Conservation (phyloP, 2,329 filamentous ascomycete genomes). For the Knoxdaviesia capensis region DNA sequence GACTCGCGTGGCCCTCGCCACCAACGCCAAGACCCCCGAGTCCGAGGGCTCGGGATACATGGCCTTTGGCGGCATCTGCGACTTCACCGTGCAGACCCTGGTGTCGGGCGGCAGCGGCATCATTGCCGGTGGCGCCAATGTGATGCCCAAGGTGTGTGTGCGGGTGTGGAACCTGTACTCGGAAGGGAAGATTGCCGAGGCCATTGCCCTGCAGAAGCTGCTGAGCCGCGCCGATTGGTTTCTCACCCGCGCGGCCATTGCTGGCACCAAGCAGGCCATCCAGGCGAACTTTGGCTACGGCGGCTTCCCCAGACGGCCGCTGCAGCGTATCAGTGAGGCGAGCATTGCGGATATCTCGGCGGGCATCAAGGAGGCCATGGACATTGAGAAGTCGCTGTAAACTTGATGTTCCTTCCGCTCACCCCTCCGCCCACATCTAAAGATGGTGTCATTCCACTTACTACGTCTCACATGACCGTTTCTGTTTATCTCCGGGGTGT, state of each 20-base stretch:
- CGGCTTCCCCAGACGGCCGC: conserved; percentile 51
- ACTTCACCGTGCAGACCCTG: conserved; percentile 70
- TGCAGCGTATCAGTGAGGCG: conserved; percentile 43
- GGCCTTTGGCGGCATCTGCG: conserved; percentile 73
- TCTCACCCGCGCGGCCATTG: conserved; percentile 62
- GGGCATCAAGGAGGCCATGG: conserved; percentile 42
- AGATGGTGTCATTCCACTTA: too few species aligned
- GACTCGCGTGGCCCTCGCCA: conserved; percentile 56
- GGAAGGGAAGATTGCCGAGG: conserved; percentile 55
- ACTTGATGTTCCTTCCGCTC: background rate
- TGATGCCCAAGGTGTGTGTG: conserved; percentile 66
- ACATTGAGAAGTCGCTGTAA: conserved; percentile 36
- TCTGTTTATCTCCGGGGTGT: too few species aligned
- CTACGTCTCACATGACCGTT: too few species aligned
- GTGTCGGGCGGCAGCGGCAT: conserved; percentile 63
- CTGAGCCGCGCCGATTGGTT: conserved; percentile 67
- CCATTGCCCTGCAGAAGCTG: conserved; percentile 54
- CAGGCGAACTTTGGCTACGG: conserved; percentile 70
- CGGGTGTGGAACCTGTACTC: conserved; percentile 59
- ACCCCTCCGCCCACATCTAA: too few species aligned
- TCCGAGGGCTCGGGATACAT: conserved; percentile 48
- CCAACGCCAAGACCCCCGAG: conserved; percentile 47
- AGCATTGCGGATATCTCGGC: conserved; percentile 30
- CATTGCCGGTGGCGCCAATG: conserved; percentile 70
- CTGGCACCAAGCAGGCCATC: conserved; percentile 70